Evolutionary conservation across 2,329 filamentous ascomycete species (phyloP), one percentile per base, ranked within the genome.

Genomic region (Penicillium decumbens): DNA sequence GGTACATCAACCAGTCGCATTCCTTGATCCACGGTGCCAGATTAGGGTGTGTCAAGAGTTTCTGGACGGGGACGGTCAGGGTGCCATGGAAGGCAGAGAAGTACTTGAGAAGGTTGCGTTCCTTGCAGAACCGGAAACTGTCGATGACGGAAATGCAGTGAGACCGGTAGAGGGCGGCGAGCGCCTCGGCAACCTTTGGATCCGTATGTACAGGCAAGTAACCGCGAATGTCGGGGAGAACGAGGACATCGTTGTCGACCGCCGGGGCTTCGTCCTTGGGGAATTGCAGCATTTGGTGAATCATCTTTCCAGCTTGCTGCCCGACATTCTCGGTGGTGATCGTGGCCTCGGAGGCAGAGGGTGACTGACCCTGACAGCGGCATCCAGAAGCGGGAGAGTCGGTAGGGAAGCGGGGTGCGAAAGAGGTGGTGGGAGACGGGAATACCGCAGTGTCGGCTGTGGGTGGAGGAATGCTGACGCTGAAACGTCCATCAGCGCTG

Each of bases 51-150:
- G 84, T 84, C 62, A 98, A 87, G 2, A 98, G 75, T 69, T 95
- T 96, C 69, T 96, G 90, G 3, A 97, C 92, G 5, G 93, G 93
- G 70, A 96, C 95, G 0, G 93, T 98, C 62, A 98, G 80, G 1
- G 91, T 97, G 47, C 93, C 93, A 64, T 95, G 89, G 68, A 98
- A 97, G 1, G 92, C 93, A 5, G 88, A 91, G 67, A 95, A 95
- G 13, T 96, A 81, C 58, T 95, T 89, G 67, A 95, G 95, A 68
- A 98, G 95, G 6, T 90, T 92, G 73, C 95, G 95, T 70, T 96
- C 89, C 65, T 93, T 95, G 77, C 92, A 96, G 69, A 89, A 97
- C 27, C 93, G 87, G 54, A 98, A 90, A 61, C 89, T 92, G 70
- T 98, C 93, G 28, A 98, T 87, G 4, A 98, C 80, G 0, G 91